Base-by-base conservation (phyloP, 805 yeast species). In the Ogataea pini region DNA sequence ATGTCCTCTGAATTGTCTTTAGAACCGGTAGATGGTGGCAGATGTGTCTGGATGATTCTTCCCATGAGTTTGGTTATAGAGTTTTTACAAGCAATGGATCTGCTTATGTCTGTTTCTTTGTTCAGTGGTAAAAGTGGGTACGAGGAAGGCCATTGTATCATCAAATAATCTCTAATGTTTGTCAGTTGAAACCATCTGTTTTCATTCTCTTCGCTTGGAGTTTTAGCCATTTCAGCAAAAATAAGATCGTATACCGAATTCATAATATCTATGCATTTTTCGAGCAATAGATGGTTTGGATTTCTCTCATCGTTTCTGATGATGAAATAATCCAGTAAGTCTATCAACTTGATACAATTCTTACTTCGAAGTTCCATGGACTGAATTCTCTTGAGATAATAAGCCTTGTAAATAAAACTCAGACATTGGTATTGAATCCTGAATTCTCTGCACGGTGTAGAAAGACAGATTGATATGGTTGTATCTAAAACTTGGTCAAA, bases 21-120 rank as follows among this genome's bases (percentile, higher is more conserved):
- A 13, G 50, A 28, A 17, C 29, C n/a, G 12, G 24, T 3, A 5
- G 54, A 45, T 4, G 48, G 16, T 2, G 75, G 66, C 3, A 81
- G 67, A 49, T 85, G 89, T 1, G 78, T 75, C 29, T 74, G 70
- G 12, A 83, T 72, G 4, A 83, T 67, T 46, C 76, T 76, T n/a
- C 80, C 80, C 9, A 89, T 78, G 50, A 91, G 82, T 65, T 86
- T 88, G 44, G 85, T 71, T n/a, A 85, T 72, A 24, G 91, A 83
- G n/a, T 86, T 68, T 63, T 79, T 82, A 40, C 82, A 70, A 12
- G 85, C 81, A 32, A 82, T 65, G 40, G 81, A 76, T 62, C 83
- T 75, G 29, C 70, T 59, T 25, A 66, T 57, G 55, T 79, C 83
- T 31, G 73, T 71, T 51, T 79, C 87, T 37, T 72, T 70, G 46